Percentiles rank a stretch among this genome's conserved stretches.
Conservation (phyloP, 2,329 filamentous ascomycete species). For the Xylaria multiplex region DNA sequence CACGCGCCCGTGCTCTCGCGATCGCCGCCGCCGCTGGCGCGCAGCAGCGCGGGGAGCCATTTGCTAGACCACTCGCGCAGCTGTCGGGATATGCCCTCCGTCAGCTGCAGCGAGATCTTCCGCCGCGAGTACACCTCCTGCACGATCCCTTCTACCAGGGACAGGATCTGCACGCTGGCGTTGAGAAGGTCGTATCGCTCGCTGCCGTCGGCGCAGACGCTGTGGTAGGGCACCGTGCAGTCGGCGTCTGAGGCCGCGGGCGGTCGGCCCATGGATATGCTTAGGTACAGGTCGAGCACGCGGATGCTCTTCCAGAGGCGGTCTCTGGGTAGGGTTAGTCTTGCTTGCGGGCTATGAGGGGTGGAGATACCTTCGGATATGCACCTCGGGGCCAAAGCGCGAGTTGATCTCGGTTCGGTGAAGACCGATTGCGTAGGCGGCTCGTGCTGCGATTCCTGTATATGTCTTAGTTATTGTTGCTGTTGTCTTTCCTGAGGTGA, state of each 20-base stretch:
- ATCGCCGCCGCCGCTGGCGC: slow-evolving; percentile 43
- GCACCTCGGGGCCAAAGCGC: slow-evolving; percentile 58
- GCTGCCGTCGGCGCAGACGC: slow-evolving; percentile 49
- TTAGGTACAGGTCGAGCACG: slow-evolving; percentile 62
- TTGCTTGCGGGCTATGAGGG: not conserved
- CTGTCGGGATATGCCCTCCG: slow-evolving; percentile 63
- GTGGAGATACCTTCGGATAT: slow-evolving; percentile 51
- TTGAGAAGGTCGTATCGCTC: slow-evolving; percentile 60
- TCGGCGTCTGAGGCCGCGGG: slow-evolving; percentile 64
- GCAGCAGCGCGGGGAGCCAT: slow-evolving; percentile 60
- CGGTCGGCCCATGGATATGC: slow-evolving; percentile 64
- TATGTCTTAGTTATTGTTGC: not conserved
- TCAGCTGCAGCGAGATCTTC: slow-evolving; percentile 63
- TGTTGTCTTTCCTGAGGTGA: not conserved
- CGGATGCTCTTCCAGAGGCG: slow-evolving; percentile 65
- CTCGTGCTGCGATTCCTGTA: slow-evolving; percentile 59
- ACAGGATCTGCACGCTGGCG: slow-evolving; percentile 62
- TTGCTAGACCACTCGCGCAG: slow-evolving; percentile 61
- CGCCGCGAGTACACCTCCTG: slow-evolving; percentile 63
- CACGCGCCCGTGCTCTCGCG: slow-evolving; percentile 54
- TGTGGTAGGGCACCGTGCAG: slow-evolving; percentile 62
- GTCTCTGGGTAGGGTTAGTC: slow-evolving; percentile 47
- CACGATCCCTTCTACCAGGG: slow-evolving; percentile 62
- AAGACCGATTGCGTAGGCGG: slow-evolving; percentile 63
- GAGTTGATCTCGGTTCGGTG: slow-evolving; percentile 65